phyloP scores from a whole-genome alignment of 805 yeast genomes.

The Saturnispora halmiae region DNA sequence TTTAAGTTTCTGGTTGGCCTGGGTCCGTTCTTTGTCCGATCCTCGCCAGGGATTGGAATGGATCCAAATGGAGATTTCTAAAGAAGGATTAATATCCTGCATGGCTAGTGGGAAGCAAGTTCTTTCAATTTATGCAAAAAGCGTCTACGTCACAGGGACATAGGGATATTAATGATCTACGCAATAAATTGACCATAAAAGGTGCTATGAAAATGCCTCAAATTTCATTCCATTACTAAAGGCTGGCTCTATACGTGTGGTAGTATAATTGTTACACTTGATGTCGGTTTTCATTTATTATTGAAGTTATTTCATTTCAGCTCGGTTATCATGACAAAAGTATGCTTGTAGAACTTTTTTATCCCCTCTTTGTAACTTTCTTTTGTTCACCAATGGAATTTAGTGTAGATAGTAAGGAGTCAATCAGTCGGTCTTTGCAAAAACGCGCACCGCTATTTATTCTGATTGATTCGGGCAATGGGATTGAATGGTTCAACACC shows the following conservation, averaged over 20 bases:
- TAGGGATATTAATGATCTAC: not conserved
- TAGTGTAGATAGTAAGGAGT: slow-evolving; percentile 22
- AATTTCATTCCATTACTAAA: too few species aligned
- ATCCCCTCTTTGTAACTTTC: too few species aligned
- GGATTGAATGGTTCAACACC: slow-evolving; percentile 19
- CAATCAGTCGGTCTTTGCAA: slow-evolving; percentile 33
- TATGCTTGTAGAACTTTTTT: too few species aligned
- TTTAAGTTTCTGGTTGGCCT: slow-evolving; percentile 11
- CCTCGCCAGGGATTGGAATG: not conserved
- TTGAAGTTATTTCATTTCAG: too few species aligned
- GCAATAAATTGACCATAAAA: not conserved
- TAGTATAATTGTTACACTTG: too few species aligned
- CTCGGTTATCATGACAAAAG: too few species aligned
- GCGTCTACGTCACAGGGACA: too few species aligned
- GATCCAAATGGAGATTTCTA: not conserved
- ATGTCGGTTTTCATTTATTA: too few species aligned
- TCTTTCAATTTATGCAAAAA: not conserved
- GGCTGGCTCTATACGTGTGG: too few species aligned
- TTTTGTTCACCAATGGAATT: slow-evolving; percentile 6
- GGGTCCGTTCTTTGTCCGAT: not conserved
- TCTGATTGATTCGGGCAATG: slow-evolving; percentile 25
- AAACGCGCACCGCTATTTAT: slow-evolving; percentile 34
- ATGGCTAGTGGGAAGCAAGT: not conserved
- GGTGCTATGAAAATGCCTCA: too few species aligned
- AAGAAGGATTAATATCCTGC: not conserved